A percentile compares a stretch with the other conserved stretches of the same genome.
These are phyloP conservation scores for Cladosporium phlei DNA, from an alignment of 2,329 filamentous ascomycete genomes.

Conservation along the genomic window DNA sequence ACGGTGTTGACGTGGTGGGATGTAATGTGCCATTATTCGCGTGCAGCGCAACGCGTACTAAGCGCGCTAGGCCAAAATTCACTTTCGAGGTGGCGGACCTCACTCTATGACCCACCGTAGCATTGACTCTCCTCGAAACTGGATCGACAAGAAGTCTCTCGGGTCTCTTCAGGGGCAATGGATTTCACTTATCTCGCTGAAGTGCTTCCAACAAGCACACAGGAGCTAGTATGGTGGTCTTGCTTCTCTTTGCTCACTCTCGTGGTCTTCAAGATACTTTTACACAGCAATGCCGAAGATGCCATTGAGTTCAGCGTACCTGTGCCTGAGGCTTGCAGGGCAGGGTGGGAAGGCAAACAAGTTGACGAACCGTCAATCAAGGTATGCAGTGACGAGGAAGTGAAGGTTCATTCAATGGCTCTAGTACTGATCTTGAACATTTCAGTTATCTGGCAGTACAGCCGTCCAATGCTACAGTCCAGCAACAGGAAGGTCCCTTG, in stretches of 20 bases:
- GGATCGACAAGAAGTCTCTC: neutral
- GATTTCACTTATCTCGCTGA: slow-evolving; percentile 7
- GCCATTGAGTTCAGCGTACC: slow-evolving; percentile 35
- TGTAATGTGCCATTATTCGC: too few species aligned
- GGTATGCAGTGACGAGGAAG: slow-evolving; percentile 22
- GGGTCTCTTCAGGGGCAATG: slow-evolving; percentile 2
- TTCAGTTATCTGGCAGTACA: slow-evolving; percentile 51
- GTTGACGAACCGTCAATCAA: slow-evolving; percentile 60
- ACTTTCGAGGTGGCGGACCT: neutral
- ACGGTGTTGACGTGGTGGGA: neutral
- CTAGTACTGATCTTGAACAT: neutral
- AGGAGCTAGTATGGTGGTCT: slow-evolving; percentile 11
- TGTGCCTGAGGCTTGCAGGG: slow-evolving; percentile 55
- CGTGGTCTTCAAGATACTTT: slow-evolving; percentile 4
- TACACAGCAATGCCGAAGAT: slow-evolving; percentile 8
- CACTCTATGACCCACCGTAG: neutral
- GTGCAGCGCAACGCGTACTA: too few species aligned
- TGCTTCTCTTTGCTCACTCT: slow-evolving; percentile 2
- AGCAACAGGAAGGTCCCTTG: slow-evolving; percentile 80
- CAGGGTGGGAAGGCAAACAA: slow-evolving; percentile 50
- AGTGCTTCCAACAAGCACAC: slow-evolving; percentile 3
- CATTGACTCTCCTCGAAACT: slow-evolving; percentile 1
- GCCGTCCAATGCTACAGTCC: slow-evolving; percentile 83
- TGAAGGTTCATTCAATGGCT: neutral
- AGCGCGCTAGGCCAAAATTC: slow-evolving; percentile 6